Evolutionary conservation across 106 monocot genomes (phyloP).

Genomic region (Phalaenopsis aphrodite): DNA sequence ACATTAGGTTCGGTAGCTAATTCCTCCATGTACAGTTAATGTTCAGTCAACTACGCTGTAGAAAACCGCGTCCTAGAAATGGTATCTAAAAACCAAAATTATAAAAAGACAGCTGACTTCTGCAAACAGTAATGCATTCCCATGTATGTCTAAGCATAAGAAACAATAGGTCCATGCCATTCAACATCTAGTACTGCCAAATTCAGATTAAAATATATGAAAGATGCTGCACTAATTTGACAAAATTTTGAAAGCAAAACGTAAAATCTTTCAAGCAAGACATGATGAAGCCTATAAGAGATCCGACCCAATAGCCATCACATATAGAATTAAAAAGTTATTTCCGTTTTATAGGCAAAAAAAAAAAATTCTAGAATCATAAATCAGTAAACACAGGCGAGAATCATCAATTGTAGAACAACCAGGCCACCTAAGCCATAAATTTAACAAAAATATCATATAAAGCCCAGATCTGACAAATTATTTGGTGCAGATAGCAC

Average conservation of each 20-base stretch:
- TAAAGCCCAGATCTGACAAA: not conserved
- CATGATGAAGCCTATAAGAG: not conserved
- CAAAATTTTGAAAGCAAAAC: not conserved
- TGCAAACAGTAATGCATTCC: not conserved
- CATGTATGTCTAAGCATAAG: not conserved
- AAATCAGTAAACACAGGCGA: not conserved
- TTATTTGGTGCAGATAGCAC: not conserved
- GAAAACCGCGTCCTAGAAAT: not conserved
- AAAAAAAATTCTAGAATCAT: not conserved
- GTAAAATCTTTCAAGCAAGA: not conserved
- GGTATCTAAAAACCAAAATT: not conserved
- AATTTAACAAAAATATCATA: not conserved
- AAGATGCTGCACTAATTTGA: not conserved
- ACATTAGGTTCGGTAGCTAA: not conserved
- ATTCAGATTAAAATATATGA: not conserved
- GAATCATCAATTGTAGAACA: not conserved
- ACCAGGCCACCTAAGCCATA: not conserved
- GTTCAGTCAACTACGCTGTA: not conserved
- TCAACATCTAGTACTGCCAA: not conserved
- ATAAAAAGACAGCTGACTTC: not conserved
- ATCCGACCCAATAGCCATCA: not conserved
- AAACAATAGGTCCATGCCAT: not conserved
- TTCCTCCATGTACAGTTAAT: not conserved
- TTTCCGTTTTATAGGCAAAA: not conserved
- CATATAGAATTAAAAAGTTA: not conserved